A percentile compares a stretch with the other conserved stretches of the same genome.
phyloP scores from a whole-genome alignment of 1,139 yeast species.

The Pichia sp. region DNA sequence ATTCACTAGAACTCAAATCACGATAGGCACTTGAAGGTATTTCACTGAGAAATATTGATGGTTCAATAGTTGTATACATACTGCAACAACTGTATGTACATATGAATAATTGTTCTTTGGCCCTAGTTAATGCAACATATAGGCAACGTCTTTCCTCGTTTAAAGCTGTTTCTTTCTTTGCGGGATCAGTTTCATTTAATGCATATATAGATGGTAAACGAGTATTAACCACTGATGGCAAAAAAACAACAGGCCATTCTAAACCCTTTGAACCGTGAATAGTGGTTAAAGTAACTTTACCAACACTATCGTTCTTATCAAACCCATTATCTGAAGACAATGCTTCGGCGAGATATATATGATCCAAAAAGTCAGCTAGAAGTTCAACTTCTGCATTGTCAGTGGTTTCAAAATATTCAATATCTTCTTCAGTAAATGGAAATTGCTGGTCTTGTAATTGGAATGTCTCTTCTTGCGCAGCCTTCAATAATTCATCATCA shows the following conservation, averaged over 20 bases:
- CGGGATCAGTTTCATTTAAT: constrained; percentile 15
- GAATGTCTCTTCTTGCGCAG: constrained; percentile 17
- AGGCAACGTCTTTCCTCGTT: constrained; percentile 80
- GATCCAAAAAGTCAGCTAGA: constrained; percentile 48
- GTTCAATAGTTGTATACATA: neutral
- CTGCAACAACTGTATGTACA: constrained; percentile 15
- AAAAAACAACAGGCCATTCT: constrained; percentile 90
- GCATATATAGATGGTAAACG: constrained; percentile 26
- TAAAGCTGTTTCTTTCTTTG: constrained; percentile 17
- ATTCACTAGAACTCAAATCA: neutral
- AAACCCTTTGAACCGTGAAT: constrained; percentile 90
- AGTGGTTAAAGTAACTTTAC: constrained; percentile 43
- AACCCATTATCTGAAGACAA: neutral
- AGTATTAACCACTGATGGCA: constrained; percentile 63
- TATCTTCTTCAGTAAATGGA: neutral
- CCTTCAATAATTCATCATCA: constrained; percentile 20
- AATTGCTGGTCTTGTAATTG: constrained; percentile 7
- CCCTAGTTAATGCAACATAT: constrained; percentile 85
- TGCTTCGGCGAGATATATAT: constrained; percentile 47
- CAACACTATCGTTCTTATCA: constrained; percentile 7
- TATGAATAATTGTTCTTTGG: constrained; percentile 38
- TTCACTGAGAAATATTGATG: constrained; percentile 4
- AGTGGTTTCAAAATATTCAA: neutral
- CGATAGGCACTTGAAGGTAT: neutral
- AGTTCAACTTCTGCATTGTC: constrained; percentile 21